A percentile compares a stretch with the other conserved stretches of the same genome.
phyloP scores from a whole-genome alignment of 176 grass and related monocot genomes.

The Poa pratensis region DNA sequence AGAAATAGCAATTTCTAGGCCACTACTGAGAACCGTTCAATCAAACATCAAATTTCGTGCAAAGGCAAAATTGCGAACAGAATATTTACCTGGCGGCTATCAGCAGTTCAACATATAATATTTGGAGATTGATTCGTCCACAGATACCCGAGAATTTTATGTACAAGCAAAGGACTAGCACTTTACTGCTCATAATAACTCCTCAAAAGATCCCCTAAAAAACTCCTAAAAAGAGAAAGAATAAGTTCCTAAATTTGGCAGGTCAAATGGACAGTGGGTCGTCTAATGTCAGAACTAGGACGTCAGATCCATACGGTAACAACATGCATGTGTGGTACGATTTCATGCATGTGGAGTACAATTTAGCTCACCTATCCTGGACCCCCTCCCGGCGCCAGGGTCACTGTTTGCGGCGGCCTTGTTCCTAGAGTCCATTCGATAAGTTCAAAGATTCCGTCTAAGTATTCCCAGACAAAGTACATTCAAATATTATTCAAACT shows the following conservation, averaged over 20 bases:
- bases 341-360: background rate
- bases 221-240: background rate
- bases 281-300: constrained; percentile 8
- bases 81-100: no score
- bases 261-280: background rate
- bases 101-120: no score
- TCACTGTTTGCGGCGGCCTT: background rate
- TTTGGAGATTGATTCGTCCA: no score
- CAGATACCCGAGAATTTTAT: no score
- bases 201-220: background rate
- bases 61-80: no score
- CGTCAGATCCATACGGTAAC: background rate
- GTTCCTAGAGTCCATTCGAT: background rate
- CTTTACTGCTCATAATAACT: background rate
- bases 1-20: no score
- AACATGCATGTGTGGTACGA: background rate
- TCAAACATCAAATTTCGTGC: no score
- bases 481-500: background rate
- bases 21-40: no score
- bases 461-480: background rate
- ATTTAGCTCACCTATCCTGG: no score
- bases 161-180: no score
- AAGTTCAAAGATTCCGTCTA: background rate
- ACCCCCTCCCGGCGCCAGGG: background rate
- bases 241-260: background rate